These are phyloP conservation scores for Metarhizium anisopliae DNA, from an alignment of 2,329 filamentous ascomycete genomes.

Conservation along the genomic window DNA sequence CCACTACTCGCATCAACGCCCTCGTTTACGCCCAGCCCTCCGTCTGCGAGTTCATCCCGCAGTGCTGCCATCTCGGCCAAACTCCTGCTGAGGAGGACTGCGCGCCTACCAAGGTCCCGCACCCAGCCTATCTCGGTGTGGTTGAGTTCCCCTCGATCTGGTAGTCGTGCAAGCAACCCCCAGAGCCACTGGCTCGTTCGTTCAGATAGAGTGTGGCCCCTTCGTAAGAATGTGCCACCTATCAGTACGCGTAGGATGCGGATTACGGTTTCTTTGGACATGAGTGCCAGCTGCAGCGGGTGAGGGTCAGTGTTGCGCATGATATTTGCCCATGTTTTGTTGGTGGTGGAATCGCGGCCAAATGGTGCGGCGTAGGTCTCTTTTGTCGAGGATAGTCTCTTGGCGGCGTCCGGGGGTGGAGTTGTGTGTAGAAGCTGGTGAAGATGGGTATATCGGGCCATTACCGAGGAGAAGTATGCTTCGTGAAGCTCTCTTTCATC, in stretches of 20 bases:
- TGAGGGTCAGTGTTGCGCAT: constrained; percentile 46
- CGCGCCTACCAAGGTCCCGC: constrained; percentile 70
- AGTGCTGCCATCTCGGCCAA: constrained; percentile 43
- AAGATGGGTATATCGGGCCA: constrained; percentile 55
- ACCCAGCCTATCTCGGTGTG: constrained; percentile 68
- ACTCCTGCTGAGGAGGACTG: constrained; percentile 50
- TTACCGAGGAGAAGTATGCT: constrained; percentile 59
- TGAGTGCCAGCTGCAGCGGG: constrained; percentile 50
- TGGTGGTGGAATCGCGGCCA: constrained; percentile 39
- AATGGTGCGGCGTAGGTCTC: constrained; percentile 47
- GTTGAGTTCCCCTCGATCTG: constrained; percentile 64
- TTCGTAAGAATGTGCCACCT: constrained; percentile 52
- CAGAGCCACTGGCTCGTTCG: constrained; percentile 77
- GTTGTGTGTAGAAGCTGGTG: constrained; percentile 49
- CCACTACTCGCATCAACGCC: constrained; percentile 36
- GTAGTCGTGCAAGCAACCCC: constrained; percentile 68
- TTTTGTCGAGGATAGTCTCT: constrained; percentile 43
- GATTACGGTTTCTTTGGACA: constrained; percentile 59
- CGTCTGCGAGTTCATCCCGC: constrained; percentile 31
- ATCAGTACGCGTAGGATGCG: constrained; percentile 59
- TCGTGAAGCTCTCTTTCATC: constrained; percentile 42
- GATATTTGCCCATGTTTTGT: constrained; percentile 41
- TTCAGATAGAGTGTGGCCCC: constrained; percentile 49
- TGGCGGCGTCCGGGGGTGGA: constrained; percentile 44
- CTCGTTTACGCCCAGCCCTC: constrained; percentile 32